Base-by-base conservation (phyloP, 2,329 filamentous ascomycete genomes). In the Trichoderma arundinaceum region DNA sequence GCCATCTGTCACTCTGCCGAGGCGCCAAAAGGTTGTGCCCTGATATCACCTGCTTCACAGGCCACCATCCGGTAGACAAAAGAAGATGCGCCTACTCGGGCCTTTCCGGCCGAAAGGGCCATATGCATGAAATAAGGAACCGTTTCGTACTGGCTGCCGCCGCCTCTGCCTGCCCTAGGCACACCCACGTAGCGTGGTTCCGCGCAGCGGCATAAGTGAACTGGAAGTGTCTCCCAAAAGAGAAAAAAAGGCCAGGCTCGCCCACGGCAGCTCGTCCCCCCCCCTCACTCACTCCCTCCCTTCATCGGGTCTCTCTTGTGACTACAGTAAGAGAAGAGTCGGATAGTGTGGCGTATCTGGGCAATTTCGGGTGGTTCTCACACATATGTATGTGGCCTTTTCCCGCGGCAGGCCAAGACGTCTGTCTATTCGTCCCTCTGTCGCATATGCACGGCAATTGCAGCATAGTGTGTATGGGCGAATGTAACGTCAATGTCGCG, bases 401-500 rank as follows among this genome's bases (percentile, higher is more conserved):
- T 63, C 33, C 60, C 61, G 65, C 52, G 59, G 60, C 65, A 64
- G 65, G 52, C 65, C 59, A 64, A 58, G 53, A 64, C 46, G 60
- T 66, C 65, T 66, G 58, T 66, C 65, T 35, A 64, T 64, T 64
- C 58, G 58, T 57, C 52, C 33, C 44, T 57, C 59, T 64, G 60
- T 66, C 65, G 60, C 65, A 66, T 64, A 64, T 58, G 65, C 65
- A 66, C 65, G 52, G 65, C 60, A 64, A 64, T 66, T 64, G 60
- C 65, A 66, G 58, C 44, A 52, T 64, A 59, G 65, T 66, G 64
- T 66, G 65, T 64, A 64, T 64, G 65, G 61, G 68, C 67, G 64
- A 66, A 71, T 71, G 71, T 70, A 71, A 71, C 71, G 64, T 69
- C 70, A 69, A 68, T 71, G 69, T 69, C 69, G 69, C 70, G 43